phyloP scores from a whole-genome alignment of 257 asterid genomes.

The Cruciata laevipes region DNA sequence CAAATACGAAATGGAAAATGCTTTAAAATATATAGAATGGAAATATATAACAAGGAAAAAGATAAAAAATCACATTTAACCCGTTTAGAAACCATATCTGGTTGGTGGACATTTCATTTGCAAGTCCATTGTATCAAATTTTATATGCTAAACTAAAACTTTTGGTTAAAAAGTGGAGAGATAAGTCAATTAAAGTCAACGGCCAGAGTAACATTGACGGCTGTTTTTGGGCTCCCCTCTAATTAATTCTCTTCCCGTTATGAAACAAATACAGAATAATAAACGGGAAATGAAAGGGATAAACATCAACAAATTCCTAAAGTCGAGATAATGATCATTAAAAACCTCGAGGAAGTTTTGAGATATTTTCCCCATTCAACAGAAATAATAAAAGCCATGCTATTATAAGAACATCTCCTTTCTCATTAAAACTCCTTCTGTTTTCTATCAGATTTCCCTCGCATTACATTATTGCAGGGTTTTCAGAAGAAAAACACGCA shows the following conservation, averaged over 20 bases:
- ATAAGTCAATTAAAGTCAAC: background rate
- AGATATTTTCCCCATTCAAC: background rate
- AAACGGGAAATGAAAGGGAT: background rate
- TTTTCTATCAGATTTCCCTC: conserved; percentile 19
- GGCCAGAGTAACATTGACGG: background rate
- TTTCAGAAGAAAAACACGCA: background rate
- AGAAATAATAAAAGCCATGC: background rate
- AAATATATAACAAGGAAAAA: too few species aligned
- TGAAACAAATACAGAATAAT: too few species aligned
- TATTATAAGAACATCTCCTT: too few species aligned
- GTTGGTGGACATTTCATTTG: too few species aligned
- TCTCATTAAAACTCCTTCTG: background rate
- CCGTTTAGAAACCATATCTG: background rate
- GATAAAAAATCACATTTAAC: background rate
- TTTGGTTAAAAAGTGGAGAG: background rate
- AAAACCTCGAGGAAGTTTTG: background rate
- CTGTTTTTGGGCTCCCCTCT: background rate
- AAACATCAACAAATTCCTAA: background rate
- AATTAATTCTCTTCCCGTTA: background rate
- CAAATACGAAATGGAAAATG: too few species aligned
- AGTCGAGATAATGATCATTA: background rate
- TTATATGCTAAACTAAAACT: too few species aligned
- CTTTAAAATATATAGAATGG: background rate
- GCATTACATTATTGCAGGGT: conserved; percentile 5
- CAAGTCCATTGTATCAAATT: background rate